A percentile compares a stretch with the other conserved stretches of the same genome.
These are phyloP conservation scores for Avena atlantica DNA, from an alignment of 176 grass and related monocot species.

Conservation along the genomic window DNA sequence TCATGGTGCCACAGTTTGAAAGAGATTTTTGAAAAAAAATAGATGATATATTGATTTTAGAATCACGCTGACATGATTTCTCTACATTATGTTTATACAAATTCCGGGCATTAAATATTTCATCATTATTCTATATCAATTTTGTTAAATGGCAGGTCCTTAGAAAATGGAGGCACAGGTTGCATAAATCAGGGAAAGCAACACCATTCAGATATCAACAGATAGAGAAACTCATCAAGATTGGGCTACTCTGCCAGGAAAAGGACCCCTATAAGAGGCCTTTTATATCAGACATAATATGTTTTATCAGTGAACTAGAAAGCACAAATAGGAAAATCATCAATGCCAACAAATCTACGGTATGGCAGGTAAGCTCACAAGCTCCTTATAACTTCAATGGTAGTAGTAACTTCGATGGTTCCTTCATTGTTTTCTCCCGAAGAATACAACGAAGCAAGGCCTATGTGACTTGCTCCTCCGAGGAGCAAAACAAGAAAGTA, in stretches of 20 bases:
- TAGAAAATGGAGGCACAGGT: background rate
- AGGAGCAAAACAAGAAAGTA: no score
- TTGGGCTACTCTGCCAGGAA: background rate
- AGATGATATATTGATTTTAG: background rate
- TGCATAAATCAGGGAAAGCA: background rate
- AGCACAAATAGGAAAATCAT: rapidly evolving
- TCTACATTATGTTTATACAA: no score
- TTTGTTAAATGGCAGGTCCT: background rate
- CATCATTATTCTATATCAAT: background rate
- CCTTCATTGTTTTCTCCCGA: no score
- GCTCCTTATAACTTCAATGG: background rate
- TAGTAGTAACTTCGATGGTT: no score
- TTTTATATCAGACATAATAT: background rate
- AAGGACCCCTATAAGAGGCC: background rate
- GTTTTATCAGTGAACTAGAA: background rate
- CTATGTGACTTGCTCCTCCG: no score
- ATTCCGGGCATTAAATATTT: no score
- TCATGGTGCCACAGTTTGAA: background rate
- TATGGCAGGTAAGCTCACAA: background rate
- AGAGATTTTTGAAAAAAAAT: no score
- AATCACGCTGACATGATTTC: background rate
- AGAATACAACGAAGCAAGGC: no score
- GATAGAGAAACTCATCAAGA: background rate
- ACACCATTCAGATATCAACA: background rate
- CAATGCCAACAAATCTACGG: background rate